These are phyloP conservation scores for Coemansia sp. DNA, from an alignment of 192 early-diverging fungal genomes.

Conservation along the genomic window DNA sequence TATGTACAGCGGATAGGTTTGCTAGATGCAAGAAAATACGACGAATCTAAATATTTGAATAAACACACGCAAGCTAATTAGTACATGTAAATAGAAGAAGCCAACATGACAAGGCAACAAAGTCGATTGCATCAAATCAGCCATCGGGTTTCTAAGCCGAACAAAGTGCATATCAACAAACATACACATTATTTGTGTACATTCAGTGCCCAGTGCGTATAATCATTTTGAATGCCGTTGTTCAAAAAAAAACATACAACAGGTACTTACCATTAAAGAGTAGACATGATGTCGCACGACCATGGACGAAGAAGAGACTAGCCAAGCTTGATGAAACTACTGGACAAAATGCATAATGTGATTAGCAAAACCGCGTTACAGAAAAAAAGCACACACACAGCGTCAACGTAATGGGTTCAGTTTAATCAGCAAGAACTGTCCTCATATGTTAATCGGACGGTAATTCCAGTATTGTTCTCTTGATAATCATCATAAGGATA, in stretches of 20 bases:
- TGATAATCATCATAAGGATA: slow-evolving; percentile 54
- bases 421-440: slow-evolving; percentile 61
- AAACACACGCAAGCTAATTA: too few relatives aligned
- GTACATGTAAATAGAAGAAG: not conserved
- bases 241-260: not conserved
- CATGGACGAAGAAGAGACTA: not conserved
- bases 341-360: not conserved
- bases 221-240: slow-evolving; percentile 48
- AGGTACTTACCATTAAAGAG: not conserved
- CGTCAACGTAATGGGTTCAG: slow-evolving; percentile 7
- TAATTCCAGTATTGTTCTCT: slow-evolving; percentile 74
- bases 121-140: slow-evolving; percentile 10
- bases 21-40: not conserved
- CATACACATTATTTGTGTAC: slow-evolving; percentile 20
- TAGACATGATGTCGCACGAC: not conserved
- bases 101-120: not conserved
- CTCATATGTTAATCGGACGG: slow-evolving; percentile 66
- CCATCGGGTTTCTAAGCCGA: slow-evolving; percentile 52
- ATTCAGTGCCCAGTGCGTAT: slow-evolving; percentile 71
- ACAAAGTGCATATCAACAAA: slow-evolving; percentile 40
- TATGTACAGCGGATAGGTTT: too few relatives aligned
- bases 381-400: not conserved
- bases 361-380: slow-evolving; percentile 4
- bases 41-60: not conserved
- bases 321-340: not conserved